Base-by-base conservation (phyloP, 208 protist genomes). In the Acanthamoeba royreba region DNA sequence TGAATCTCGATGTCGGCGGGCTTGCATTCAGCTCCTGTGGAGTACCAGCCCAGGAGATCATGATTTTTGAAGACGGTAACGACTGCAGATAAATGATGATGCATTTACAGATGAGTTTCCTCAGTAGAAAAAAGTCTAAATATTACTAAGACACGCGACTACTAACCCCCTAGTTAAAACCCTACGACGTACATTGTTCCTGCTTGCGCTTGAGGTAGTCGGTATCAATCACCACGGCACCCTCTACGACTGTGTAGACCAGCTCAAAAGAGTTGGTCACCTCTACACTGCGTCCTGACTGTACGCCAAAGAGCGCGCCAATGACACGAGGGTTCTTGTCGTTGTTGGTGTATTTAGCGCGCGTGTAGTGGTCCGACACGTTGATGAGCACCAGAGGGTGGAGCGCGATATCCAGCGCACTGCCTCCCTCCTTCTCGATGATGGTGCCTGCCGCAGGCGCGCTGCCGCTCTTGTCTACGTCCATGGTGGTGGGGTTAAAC, bases 21-120 rank as follows among this genome's bases (percentile, higher is more conserved):
- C 8, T 45, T 89, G 46, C 96, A 52, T 47, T 88, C 49, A 11
- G n/a, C n/a, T 31, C 95, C 96, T n/a, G 95, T 96, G 33, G 96
- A 92, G 61, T 97, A 97, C 94, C 94, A 97, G 69, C 96, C 96
- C 22, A 97, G 91, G 17, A 96, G n/a, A 38, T 97, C 96, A 81
- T 97, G 96, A 33, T 47, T 94, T 42, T 94, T 52, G 52, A 96
- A 97, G 15, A 96, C 95, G 22, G 96, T 95, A 63, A 96, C 95
- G 35, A 95, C 95, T 96, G 42, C 15, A 77, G 38, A 8, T 63
- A 17, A 15, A 35, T 22, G 31, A 40, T n/a, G 13, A 55, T 25
- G 13, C 49, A 55, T 49, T 42, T 28, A 28, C 55, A n/a, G 15
- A 93, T 17, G 45, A 22, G 13, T 77, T 79, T 11, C 13, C 38